Base-by-base conservation (phyloP, 768 basidiomycete genomes). In the Tricholoma matsutake region DNA sequence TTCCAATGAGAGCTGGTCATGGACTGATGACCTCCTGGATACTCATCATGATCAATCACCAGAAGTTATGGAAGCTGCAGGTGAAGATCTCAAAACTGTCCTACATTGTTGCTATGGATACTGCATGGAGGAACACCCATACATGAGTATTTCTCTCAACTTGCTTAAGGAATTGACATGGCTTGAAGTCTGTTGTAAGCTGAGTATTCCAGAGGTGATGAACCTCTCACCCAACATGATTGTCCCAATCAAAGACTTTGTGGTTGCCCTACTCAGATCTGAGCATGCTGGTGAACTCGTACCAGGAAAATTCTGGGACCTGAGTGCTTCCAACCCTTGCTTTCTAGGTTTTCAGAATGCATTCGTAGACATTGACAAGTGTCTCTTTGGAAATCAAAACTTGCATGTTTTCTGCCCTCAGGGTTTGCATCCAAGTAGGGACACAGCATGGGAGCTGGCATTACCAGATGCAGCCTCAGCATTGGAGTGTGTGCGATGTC, bases 1-100 rank as follows among this genome's bases (percentile, higher is more conserved):
- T 28, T 49, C 25, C 22, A 6, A 28, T 52, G 51, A 31, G 28
- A 11, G 51, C 51, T 16, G 7, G 31, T 52, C 16, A 16, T 52
- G 51, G 51, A 32, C 51, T 52, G 51, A 52, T 52, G 51, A n/a
- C n/a, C n/a, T n/a, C n/a, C n/a, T n/a, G n/a, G n/a, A 52, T 52
- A 52, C 10, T 52, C 51, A 52, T 32, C 29, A 3, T 25, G 11
- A n/a, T 18, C 51, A 29, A 18, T 28, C 16, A 31, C 51, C 51
- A 28, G 29, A 52, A 11, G 10, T 52, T 31, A 52, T 16, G 31
- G 51, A 52, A 52, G 51, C 14, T 31, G 28, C 31, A 29, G 51
- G 18, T 52, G 51, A 56, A 56, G 54, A 56, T 43, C 54, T 56
- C 22, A 25, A 25, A 25, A 25, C 22, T 25, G 3, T 25, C 22